These are phyloP conservation scores for Cardamine occulta DNA, from an alignment of 345 rosid species.

Conservation along the genomic window DNA sequence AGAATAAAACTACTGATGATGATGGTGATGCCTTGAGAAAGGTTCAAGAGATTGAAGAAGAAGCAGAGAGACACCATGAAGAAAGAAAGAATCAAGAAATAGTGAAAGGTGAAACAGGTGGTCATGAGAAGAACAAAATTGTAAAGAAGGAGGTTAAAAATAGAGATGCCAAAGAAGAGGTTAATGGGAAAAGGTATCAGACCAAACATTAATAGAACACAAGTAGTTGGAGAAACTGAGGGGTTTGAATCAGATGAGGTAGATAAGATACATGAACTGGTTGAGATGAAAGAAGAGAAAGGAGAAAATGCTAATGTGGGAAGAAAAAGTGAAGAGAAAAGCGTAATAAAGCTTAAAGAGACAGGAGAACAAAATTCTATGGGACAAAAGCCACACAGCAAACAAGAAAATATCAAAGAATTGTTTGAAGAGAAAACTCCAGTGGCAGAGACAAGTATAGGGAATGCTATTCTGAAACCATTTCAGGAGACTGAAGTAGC, in stretches of 20 bases:
- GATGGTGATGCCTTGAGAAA: slow-evolving; percentile 20
- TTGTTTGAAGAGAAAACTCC: slow-evolving; percentile 13
- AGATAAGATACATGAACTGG: slow-evolving; percentile 6
- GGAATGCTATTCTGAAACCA: slow-evolving; percentile 1
- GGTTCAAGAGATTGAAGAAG: slow-evolving; percentile 15
- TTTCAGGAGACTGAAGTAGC: slow-evolving; percentile 14
- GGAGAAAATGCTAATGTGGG: neutral
- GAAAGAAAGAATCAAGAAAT: slow-evolving; percentile 11
- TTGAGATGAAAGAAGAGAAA: slow-evolving; percentile 15
- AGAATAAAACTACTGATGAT: neutral
- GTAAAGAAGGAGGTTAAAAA: neutral
- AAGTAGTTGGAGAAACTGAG: neutral
- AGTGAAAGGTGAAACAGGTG: neutral
- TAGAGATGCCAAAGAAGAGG: slow-evolving; percentile 6
- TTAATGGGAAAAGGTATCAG: slow-evolving; percentile 5
- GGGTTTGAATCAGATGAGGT: slow-evolving; percentile 17
- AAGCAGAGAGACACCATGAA: slow-evolving; percentile 5
- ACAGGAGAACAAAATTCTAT: neutral
- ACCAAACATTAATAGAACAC: slow-evolving; percentile 16
- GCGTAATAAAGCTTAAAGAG: slow-evolving; percentile 15
- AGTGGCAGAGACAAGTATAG: slow-evolving; percentile 4
- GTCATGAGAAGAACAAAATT: slow-evolving; percentile 15
- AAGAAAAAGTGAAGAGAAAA: slow-evolving; percentile 14
- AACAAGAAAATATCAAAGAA: slow-evolving; percentile 6
- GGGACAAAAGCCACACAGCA: neutral